A percentile compares a stretch with the other conserved stretches of the same genome.
Evolutionary conservation across 371 early-diverging fungal genomes (phyloP).

Genomic region (Mucor mucedo): DNA sequence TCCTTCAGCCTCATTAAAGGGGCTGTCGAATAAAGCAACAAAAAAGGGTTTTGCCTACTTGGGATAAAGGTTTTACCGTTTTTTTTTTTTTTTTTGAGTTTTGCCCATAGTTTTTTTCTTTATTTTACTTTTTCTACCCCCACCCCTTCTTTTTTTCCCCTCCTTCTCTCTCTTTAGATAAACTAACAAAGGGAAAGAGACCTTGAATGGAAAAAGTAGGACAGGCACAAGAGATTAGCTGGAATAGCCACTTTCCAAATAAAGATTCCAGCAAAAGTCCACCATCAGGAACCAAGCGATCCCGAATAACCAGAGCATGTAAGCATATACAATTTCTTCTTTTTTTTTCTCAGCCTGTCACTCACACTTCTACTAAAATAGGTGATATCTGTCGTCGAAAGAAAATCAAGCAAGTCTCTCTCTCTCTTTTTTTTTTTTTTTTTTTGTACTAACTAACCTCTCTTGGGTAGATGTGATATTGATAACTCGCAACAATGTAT

Average conservation of each 20-base stretch:
- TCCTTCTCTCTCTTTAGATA: too few relatives aligned
- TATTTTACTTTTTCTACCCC: too few relatives aligned
- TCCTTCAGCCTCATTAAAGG: too few relatives aligned
- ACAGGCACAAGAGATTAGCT: background rate
- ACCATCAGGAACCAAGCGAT: slow-evolving; percentile 24
- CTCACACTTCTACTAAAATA: slow-evolving; percentile 6
- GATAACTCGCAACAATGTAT: slow-evolving; percentile 36
- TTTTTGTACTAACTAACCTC: background rate
- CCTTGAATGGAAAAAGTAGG: background rate
- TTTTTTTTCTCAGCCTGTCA: background rate
- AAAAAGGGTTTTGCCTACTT: too few relatives aligned
- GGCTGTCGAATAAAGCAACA: too few relatives aligned
- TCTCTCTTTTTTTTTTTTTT: background rate
- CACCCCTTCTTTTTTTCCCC: too few relatives aligned
- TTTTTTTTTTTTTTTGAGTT: too few relatives aligned
- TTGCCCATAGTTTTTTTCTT: too few relatives aligned
- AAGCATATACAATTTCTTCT: slow-evolving; percentile 4
- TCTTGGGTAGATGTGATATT: slow-evolving; percentile 44
- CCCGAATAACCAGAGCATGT: slow-evolving; percentile 45
- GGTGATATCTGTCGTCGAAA: slow-evolving; percentile 55
- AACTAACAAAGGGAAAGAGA: background rate
- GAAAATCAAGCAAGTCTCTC: slow-evolving; percentile 43
- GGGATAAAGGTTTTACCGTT: too few relatives aligned
- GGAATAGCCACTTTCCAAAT: background rate
- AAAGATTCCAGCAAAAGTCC: background rate